Evolutionary conservation across 345 rosid genomes (phyloP).

Genomic region (Pistacia vera): DNA sequence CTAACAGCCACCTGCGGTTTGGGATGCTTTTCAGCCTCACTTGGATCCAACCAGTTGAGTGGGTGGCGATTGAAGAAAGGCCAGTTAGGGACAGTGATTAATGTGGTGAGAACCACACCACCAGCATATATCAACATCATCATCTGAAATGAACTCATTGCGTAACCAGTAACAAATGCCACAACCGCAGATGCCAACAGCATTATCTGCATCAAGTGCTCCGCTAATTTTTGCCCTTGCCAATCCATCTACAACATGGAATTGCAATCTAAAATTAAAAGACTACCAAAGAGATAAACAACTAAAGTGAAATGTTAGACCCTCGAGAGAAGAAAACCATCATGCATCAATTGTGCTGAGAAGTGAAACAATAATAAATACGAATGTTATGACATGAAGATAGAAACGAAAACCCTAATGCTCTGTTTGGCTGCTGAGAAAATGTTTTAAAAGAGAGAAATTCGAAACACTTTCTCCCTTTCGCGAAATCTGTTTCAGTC

Average conservation of each 20-base stretch:
- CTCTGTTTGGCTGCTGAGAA: not conserved
- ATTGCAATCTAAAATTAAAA: not conserved
- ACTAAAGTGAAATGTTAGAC: too few relatives aligned
- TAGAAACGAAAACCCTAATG: not conserved
- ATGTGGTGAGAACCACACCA: constrained; percentile 68
- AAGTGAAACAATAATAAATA: not conserved
- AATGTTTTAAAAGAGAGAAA: not conserved
- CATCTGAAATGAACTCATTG: constrained; percentile 65
- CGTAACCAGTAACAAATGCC: constrained; percentile 55
- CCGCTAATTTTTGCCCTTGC: constrained; percentile 96
- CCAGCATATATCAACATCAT: constrained; percentile 78
- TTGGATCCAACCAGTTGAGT: constrained; percentile 82
- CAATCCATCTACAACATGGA: constrained; percentile 68
- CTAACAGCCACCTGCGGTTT: constrained; percentile 52
- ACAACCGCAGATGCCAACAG: constrained; percentile 61
- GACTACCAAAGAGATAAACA: not conserved
- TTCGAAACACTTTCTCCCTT: not conserved
- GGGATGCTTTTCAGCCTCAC: constrained; percentile 81
- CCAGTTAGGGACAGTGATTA: constrained; percentile 89
- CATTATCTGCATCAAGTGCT: constrained; percentile 90
- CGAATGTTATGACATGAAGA: not conserved
- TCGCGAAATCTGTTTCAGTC: not conserved
- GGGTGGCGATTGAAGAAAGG: constrained; percentile 81
- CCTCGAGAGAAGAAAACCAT: too few relatives aligned
- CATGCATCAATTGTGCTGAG: not conserved